phyloP scores from a whole-genome alignment of 2,329 filamentous ascomycete genomes.

The Cladosporium sp. region DNA sequence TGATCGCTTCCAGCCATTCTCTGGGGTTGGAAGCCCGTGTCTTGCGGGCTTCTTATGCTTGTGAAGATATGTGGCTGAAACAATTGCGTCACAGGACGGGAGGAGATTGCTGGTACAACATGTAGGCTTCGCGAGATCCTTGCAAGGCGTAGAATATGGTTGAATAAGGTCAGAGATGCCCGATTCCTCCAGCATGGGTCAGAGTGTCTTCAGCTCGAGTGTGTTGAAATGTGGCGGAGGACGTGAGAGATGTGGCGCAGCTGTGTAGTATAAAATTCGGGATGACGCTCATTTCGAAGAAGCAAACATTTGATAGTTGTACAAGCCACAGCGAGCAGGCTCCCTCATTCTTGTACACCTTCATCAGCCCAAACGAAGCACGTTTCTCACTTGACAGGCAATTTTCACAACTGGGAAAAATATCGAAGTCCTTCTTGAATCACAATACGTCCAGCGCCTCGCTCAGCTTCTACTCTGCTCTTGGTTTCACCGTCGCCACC shows the following conservation, averaged over 20 bases:
- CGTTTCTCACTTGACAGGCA: background rate
- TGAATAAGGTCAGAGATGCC: too few species aligned
- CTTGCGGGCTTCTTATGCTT: background rate
- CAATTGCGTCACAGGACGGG: background rate
- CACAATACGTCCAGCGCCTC: too few species aligned
- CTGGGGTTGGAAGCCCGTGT: background rate
- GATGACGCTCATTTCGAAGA: background rate
- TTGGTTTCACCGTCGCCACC: conserved; percentile 26
- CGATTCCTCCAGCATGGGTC: too few species aligned
- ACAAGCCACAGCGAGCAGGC: background rate
- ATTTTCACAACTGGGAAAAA: background rate
- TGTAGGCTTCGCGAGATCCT: too few species aligned
- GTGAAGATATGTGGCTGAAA: background rate
- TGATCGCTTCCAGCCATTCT: background rate
- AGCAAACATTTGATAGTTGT: background rate
- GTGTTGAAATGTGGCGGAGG: background rate
- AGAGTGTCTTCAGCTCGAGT: too few species aligned
- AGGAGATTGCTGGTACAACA: background rate
- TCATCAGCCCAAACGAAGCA: background rate
- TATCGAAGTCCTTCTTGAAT: background rate
- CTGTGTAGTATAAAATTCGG: background rate
- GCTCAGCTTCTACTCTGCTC: background rate
- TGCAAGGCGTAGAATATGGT: too few species aligned
- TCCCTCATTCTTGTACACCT: background rate
- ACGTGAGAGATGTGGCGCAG: background rate